Conservation (phyloP, 805 yeast species). For the Yamadazyma philogaea region DNA sequence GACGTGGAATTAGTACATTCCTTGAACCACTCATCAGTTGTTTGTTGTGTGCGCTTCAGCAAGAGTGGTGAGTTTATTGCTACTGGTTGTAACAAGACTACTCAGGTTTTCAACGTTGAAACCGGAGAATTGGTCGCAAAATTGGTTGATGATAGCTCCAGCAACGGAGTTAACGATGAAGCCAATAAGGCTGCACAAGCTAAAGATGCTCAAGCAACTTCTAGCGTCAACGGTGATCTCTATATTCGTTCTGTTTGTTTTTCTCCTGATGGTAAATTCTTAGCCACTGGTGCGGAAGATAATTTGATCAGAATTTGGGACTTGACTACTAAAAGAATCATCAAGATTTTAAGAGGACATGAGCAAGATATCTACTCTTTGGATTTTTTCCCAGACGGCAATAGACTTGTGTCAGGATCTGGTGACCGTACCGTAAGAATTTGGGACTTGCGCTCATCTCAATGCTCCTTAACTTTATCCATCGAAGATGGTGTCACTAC, state of each 20-base stretch:
- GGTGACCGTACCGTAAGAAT: conserved; percentile 96
- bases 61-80: conserved; percentile 90
- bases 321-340: conserved; percentile 76
- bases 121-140: conserved; percentile 88
- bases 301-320: conserved; percentile 95
- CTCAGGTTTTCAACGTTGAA: conserved; percentile 89
- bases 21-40: conserved; percentile 89
- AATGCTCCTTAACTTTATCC: conserved; percentile 80
- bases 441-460: conserved; percentile 91
- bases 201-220: conserved; percentile 10
- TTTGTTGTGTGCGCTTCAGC: conserved; percentile 92
- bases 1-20: conserved; percentile 90
- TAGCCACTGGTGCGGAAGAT: conserved; percentile 94
- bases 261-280: conserved; percentile 85
- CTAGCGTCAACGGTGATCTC: conserved; percentile 71
- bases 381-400: conserved; percentile 92
- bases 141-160: conserved; percentile 69
- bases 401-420: conserved; percentile 88
- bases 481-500: conserved; percentile 99
- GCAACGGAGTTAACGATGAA: conserved; percentile 42
- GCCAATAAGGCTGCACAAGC: conserved; percentile 32
- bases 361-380: conserved; percentile 96
- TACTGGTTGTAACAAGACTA: conserved; percentile 94
- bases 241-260: conserved; percentile 95
- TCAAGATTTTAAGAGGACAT: conserved; percentile 85